Evolutionary conservation across 257 asterid genomes (phyloP).

Genomic region (Solanum bulbocastanum): DNA sequence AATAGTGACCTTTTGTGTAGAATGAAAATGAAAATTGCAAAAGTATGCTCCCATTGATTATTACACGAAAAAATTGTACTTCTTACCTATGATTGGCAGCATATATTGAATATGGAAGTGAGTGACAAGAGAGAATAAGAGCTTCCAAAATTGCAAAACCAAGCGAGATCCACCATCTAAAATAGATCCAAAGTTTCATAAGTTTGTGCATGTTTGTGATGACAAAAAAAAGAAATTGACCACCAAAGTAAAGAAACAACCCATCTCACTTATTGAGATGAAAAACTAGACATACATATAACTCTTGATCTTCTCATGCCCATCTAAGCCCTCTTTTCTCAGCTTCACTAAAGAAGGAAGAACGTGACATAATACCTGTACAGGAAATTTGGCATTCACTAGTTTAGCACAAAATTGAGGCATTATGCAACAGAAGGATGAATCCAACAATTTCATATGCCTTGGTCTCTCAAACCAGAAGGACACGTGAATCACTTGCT

Average conservation of each 20-base stretch:
- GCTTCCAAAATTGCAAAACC: conserved; percentile 83
- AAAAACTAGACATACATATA: conserved; percentile 94
- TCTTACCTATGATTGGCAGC: conserved; percentile 87
- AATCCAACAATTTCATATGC: not conserved
- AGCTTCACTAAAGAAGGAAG: conserved; percentile 91
- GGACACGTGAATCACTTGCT: not conserved
- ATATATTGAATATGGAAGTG: conserved; percentile 87
- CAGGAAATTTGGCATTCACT: not conserved
- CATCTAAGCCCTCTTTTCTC: conserved; percentile 99
- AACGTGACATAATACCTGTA: conserved; percentile 77
- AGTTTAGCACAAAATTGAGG: not conserved
- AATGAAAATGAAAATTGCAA: not conserved
- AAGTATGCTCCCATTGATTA: not conserved
- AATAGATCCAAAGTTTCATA: conserved; percentile 14
- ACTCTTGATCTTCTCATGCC: conserved; percentile 98
- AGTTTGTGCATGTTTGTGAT: not conserved
- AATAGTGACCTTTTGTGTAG: not conserved
- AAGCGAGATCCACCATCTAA: conserved; percentile 99
- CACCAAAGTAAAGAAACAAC: conserved; percentile 14
- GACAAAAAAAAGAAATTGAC: conserved; percentile 6
- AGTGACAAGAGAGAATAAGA: conserved; percentile 64
- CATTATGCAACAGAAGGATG: not conserved
- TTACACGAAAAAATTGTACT: not conserved
- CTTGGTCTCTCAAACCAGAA: not conserved
- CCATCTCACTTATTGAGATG: conserved; percentile 72